Evolutionary conservation across 108 stramenopile species (phyloP), one percentile per base, ranked within the genome.

Genomic region (Craspedostauros australis): DNA sequence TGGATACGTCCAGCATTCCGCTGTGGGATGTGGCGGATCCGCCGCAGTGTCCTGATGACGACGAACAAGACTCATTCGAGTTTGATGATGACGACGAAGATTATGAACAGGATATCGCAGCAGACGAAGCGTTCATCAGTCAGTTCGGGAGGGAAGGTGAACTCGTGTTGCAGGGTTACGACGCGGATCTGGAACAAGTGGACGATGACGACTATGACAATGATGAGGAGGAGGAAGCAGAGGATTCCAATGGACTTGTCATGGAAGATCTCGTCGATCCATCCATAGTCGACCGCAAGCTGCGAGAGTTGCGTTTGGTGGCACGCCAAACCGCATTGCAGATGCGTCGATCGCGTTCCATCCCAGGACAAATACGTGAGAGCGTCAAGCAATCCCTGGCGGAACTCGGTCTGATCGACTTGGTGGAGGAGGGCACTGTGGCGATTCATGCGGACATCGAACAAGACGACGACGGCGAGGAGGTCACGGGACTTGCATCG

Each of bases 11-110:
- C 4, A 22, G 32, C 0, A 45, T 66, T 34, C 45, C 29, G 9
- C 18, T 68, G 24, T 68, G 66, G 66, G 39, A 72, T 6, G 39
- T 39, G 4, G 57, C 43, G 16, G 25, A 31, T n/a, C 42, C 34
- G 12, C 44, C 19, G 15, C 39, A 53, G 26, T 55, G 54, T 16
- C 30, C 18, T 20, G 31, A 48, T 0, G 31, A 43, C n/a, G 48
- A 38, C 11, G 53, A 32, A 4, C 31, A 50, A 5, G 49, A 37
- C 2, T 21, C 22, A 4, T 21, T 25, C 23, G 22, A 46, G 21
- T 2, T 15, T 1, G 46, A n/a, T 8, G 33, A 16, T 14, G 22
- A 25, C 11, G 44, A 27, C 18, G 50, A 46, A 9, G 40, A 40
- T 16, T 32, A 47, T 28, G 47, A 62, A 0, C 59, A 60, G 19